Conservation (phyloP, 805 yeast species). For the Kodamaea sagamina region DNA sequence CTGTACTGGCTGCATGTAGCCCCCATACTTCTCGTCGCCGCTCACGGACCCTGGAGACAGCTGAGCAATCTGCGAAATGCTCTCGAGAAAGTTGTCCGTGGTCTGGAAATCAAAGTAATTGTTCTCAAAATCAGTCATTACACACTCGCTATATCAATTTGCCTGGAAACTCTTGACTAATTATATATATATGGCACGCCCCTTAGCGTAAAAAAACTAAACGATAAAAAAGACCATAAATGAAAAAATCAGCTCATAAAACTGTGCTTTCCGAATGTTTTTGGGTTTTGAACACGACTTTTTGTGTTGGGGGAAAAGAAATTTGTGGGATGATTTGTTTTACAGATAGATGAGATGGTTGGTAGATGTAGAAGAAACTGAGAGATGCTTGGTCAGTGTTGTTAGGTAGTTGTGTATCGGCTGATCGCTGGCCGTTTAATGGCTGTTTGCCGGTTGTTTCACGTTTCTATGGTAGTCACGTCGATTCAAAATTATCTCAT, state of each 20-base stretch:
- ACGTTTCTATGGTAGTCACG: too few relatives aligned
- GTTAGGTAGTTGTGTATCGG: too few relatives aligned
- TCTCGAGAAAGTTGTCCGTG: conserved; percentile 32
- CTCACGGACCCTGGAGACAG: conserved; percentile 24
- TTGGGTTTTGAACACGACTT: neutral
- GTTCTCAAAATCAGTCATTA: conserved; percentile 19
- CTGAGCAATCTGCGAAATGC: conserved; percentile 25
- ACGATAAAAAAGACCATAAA: neutral
- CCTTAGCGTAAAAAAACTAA: neutral
- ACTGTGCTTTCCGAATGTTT: neutral
- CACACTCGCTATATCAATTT: neutral
- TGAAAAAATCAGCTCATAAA: conserved; percentile 7
- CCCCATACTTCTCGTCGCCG: conserved; percentile 19
- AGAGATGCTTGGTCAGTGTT: too few relatives aligned
- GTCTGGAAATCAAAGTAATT: conserved; percentile 27
- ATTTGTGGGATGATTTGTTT: conserved; percentile 5
- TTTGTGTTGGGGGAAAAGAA: neutral
- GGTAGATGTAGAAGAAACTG: too few relatives aligned
- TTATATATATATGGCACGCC: conserved; percentile 3
- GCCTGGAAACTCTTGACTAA: neutral
- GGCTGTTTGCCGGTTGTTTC: too few relatives aligned
- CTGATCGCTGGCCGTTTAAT: too few relatives aligned
- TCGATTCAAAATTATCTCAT: too few relatives aligned
- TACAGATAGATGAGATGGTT: too few relatives aligned
- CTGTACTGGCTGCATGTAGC: neutral